Percentiles rank a stretch among this genome's conserved stretches.
These are phyloP conservation scores for Trypanosoma theileri DNA, from an alignment of 208 protist species.

Conservation along the genomic window DNA sequence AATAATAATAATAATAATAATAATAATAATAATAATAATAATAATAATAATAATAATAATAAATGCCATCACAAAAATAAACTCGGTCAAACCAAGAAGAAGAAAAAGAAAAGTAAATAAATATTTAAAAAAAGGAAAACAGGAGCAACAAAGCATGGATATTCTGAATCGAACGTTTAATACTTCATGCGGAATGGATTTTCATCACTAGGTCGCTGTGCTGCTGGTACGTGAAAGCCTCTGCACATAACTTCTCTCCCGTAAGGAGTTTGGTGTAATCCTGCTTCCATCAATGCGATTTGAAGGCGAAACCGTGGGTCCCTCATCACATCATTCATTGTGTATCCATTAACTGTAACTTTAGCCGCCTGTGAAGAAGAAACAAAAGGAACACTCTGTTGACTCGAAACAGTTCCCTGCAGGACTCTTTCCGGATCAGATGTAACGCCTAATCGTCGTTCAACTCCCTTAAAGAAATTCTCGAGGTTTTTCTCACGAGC, in stretches of 20 bases:
- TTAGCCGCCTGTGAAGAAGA: slow-evolving; percentile 43
- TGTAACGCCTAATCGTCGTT: slow-evolving; percentile 61
- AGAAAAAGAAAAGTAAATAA: slow-evolving; percentile 19
- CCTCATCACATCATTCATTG: slow-evolving; percentile 72
- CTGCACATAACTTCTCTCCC: slow-evolving; percentile 65
- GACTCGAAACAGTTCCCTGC: slow-evolving; percentile 59
- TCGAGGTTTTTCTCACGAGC: slow-evolving; percentile 60
- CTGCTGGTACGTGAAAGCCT: slow-evolving; percentile 60
- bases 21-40: slow-evolving; percentile 1
- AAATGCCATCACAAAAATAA: background rate
- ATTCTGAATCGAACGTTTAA: background rate
- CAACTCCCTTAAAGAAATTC: slow-evolving; percentile 69
- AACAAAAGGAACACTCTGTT: slow-evolving; percentile 40
- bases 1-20: too few relatives aligned
- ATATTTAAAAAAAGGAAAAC: slow-evolving; percentile 21
- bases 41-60: background rate
- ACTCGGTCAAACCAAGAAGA: slow-evolving; percentile 13
- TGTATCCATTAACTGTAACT: slow-evolving; percentile 53
- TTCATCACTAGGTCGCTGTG: slow-evolving; percentile 68
- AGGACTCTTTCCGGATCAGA: slow-evolving; percentile 57
- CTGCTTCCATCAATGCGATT: slow-evolving; percentile 69
- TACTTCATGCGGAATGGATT: slow-evolving; percentile 55
- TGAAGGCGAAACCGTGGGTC: slow-evolving; percentile 83
- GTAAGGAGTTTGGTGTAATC: slow-evolving; percentile 76
- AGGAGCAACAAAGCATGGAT: background rate